Conservation (phyloP, 805 yeast genomes). For the Torulaspora franciscae region DNA sequence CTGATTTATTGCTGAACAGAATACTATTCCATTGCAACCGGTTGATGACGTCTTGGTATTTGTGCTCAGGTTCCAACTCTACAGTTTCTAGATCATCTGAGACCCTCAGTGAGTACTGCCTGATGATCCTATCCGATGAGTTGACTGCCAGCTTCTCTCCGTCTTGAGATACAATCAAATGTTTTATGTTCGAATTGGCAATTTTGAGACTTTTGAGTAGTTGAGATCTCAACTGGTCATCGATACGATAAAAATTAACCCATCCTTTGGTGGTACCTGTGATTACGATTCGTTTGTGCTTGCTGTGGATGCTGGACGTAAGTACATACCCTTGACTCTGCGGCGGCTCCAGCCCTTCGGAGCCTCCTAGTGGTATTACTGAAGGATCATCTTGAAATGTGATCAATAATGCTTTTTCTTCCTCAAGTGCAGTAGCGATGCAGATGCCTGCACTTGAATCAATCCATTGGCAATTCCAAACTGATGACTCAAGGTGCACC, state of each 20-base stretch:
- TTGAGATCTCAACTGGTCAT: constrained; percentile 15
- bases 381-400: constrained; percentile 15
- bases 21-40: constrained; percentile 84
- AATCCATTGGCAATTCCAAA: constrained; percentile 50
- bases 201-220: constrained; percentile 49
- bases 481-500: constrained; percentile 59
- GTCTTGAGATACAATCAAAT: constrained; percentile 52
- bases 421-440: constrained; percentile 63
- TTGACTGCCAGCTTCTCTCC: constrained; percentile 65
- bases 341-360: neutral
- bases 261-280: constrained; percentile 81
- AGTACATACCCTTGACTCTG: constrained; percentile 26
- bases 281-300: constrained; percentile 43
- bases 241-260: constrained; percentile 46
- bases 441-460: constrained; percentile 36
- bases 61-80: constrained; percentile 67
- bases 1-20: constrained; percentile 62
- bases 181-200: constrained; percentile 68
- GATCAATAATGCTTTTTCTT: constrained; percentile 41
- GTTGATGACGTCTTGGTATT: constrained; percentile 87
- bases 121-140: constrained; percentile 68
- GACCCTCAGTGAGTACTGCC: constrained; percentile 42
- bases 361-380: neutral
- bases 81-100: constrained; percentile 17
- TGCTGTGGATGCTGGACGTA: constrained; percentile 33